These are phyloP conservation scores for Oidiodendron maius DNA, from an alignment of 495 filamentous ascomycete genomes.

Conservation along the genomic window DNA sequence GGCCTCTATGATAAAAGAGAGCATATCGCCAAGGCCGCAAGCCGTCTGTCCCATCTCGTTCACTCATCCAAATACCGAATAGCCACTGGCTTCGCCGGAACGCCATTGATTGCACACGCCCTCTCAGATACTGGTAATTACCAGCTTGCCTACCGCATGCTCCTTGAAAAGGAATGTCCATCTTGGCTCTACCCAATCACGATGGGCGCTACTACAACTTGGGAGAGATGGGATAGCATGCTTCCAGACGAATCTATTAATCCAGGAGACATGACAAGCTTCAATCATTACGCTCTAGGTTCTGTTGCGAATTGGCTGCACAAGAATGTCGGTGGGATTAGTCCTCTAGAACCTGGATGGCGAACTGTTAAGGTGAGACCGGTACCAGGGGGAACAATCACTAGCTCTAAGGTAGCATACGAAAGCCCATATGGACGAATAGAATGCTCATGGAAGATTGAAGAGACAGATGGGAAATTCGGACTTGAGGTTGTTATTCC, in stretches of 20 bases:
- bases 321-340: conserved; percentile 8
- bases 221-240: conserved; percentile 54
- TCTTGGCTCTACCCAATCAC: conserved; percentile 47
- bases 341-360: conserved; percentile 9
- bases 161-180: conserved; percentile 27
- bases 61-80: conserved; percentile 36
- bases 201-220: conserved; percentile 44
- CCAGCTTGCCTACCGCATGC: conserved; percentile 24
- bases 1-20: conserved; percentile 30
- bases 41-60: conserved; percentile 32
- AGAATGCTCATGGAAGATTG: conserved; percentile 11
- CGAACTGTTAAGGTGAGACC: conserved; percentile 12
- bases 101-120: conserved; percentile 39
- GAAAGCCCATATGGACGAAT: conserved; percentile 16
- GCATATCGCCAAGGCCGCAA: conserved; percentile 19
- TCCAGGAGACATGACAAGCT: conserved; percentile 47
- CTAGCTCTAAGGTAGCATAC: conserved; percentile 10
- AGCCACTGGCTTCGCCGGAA: conserved; percentile 49
- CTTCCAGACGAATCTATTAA: conserved; percentile 43
- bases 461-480: conserved; percentile 13
- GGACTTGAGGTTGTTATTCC: conserved; percentile 13
- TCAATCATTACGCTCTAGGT: conserved; percentile 48
- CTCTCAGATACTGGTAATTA: conserved; percentile 32
- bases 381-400: conserved; percentile 16
- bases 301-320: conserved; percentile 29